phyloP scores from a whole-genome alignment of 1,284 basidiomycete genomes.

The Cystobasidiaceae sp. region DNA sequence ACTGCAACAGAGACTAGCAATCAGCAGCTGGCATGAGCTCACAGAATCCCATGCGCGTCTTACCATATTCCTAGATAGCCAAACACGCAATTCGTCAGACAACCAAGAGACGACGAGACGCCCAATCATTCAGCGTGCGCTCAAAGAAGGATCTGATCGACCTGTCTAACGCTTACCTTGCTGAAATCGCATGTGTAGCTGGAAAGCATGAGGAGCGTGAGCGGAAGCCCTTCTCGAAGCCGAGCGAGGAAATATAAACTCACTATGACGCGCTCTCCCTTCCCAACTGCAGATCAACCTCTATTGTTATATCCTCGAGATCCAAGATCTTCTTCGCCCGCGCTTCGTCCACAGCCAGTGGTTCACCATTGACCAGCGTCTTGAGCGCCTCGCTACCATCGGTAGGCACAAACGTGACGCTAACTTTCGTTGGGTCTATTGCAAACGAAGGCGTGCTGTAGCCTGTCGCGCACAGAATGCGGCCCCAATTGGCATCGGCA shows the following conservation, averaged over 20 bases:
- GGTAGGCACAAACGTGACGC: slow-evolving; percentile 74
- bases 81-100: too few relatives aligned
- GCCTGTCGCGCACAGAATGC: slow-evolving; percentile 78
- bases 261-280: slow-evolving; percentile 75
- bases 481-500: slow-evolving; percentile 96
- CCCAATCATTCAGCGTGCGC: not conserved
- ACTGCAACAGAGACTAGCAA: not conserved
- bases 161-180: too few relatives aligned
- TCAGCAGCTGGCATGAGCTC: not conserved
- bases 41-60: too few relatives aligned
- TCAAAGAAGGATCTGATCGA: too few relatives aligned
- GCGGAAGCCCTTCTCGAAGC: slow-evolving; percentile 49
- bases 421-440: slow-evolving; percentile 72
- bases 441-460: slow-evolving; percentile 62
- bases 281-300: slow-evolving; percentile 71
- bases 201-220: slow-evolving; percentile 57
- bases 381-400: slow-evolving; percentile 55
- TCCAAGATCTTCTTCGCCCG: slow-evolving; percentile 76
- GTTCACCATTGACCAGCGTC: slow-evolving; percentile 81
- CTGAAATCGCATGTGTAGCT: slow-evolving; percentile 35
- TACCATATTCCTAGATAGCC: slow-evolving; percentile 20
- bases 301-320: slow-evolving; percentile 79
- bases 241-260: slow-evolving; percentile 53
- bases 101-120: not conserved
- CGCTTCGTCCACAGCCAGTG: slow-evolving; percentile 75